Percentiles rank a stretch among this genome's conserved stretches.
Conservation (phyloP, 768 basidiomycete genomes). For the Mycena polygramma region DNA sequence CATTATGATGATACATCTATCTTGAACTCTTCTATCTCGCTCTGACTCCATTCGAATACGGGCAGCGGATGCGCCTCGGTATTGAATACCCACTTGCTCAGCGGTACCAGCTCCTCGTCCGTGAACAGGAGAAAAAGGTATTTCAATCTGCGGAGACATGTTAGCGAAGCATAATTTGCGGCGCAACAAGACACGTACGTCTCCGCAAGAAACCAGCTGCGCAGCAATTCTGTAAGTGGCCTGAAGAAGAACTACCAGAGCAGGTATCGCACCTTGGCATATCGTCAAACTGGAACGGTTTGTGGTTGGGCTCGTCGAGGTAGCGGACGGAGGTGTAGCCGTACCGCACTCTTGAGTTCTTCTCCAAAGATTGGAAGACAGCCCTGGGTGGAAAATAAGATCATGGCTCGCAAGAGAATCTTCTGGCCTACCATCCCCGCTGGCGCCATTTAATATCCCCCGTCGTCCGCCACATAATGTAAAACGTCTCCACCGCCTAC, state of each 20-base stretch:
- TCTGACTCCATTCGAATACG: slow-evolving; percentile 69
- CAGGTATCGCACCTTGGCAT: slow-evolving; percentile 49
- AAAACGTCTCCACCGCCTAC: slow-evolving; percentile 54
- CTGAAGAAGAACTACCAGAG: too few relatives aligned
- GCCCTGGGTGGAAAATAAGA: slow-evolving; percentile 37
- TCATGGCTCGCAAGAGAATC: slow-evolving; percentile 50
- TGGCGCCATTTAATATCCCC: slow-evolving; percentile 52
- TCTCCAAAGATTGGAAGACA: slow-evolving; percentile 31
- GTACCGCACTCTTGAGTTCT: slow-evolving; percentile 19
- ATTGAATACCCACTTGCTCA: slow-evolving; percentile 72
- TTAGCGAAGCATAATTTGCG: neutral
- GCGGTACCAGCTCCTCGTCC: slow-evolving; percentile 64
- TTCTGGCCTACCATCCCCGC: slow-evolving; percentile 51
- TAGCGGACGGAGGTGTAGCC: slow-evolving; percentile 49
- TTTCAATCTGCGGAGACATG: slow-evolving; percentile 53
- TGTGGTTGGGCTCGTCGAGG: slow-evolving; percentile 57
- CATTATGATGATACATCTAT: slow-evolving; percentile 39
- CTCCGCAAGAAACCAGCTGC: slow-evolving; percentile 60
- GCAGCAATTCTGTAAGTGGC: slow-evolving; percentile 37
- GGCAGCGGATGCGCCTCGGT: slow-evolving; percentile 83
- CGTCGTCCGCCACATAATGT: slow-evolving; percentile 54
- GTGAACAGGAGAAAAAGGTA: slow-evolving; percentile 77
- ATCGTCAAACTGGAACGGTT: slow-evolving; percentile 64
- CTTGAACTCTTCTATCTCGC: slow-evolving; percentile 62
- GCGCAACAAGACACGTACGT: slow-evolving; percentile 44